Conservation (phyloP, 768 basidiomycete species). For the Trametes gibbosa region DNA sequence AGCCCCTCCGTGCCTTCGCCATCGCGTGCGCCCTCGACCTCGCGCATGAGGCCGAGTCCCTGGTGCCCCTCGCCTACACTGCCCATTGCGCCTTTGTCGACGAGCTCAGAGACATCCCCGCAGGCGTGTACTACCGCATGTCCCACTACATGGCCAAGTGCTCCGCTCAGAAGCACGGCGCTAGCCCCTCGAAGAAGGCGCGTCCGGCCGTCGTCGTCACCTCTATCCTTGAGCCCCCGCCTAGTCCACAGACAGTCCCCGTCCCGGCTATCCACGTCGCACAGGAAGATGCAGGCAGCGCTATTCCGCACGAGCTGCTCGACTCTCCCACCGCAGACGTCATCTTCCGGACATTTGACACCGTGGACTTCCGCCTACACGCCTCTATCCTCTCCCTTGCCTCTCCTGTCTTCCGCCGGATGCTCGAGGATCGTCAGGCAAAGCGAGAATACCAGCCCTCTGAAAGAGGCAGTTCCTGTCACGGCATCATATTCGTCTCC, state of each 20-base stretch:
- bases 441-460: not conserved
- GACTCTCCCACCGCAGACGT: constrained; percentile 8
- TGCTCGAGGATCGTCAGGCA: constrained; percentile 29
- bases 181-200: not conserved
- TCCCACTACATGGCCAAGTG: constrained; percentile 11
- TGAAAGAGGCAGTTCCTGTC: not conserved
- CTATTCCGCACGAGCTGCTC: constrained; percentile 7
- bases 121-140: constrained; percentile 17
- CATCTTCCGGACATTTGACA: constrained; percentile 10
- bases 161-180: not conserved
- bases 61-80: constrained; percentile 9
- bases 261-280: not conserved
- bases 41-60: constrained; percentile 7
- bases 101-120: constrained; percentile 12
- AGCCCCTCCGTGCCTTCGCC: constrained; percentile 13
- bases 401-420: constrained; percentile 30
- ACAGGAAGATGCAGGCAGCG: not conserved
- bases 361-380: constrained; percentile 11
- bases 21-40: constrained; percentile 13
- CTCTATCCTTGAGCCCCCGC: constrained; percentile 4
- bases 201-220: constrained; percentile 2
- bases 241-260: not conserved
- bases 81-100: constrained; percentile 7
- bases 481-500: constrained; percentile 4
- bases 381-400: constrained; percentile 20